phyloP scores from a whole-genome alignment of 2,329 filamentous ascomycete species.

The Clarireedia monteithiana region DNA sequence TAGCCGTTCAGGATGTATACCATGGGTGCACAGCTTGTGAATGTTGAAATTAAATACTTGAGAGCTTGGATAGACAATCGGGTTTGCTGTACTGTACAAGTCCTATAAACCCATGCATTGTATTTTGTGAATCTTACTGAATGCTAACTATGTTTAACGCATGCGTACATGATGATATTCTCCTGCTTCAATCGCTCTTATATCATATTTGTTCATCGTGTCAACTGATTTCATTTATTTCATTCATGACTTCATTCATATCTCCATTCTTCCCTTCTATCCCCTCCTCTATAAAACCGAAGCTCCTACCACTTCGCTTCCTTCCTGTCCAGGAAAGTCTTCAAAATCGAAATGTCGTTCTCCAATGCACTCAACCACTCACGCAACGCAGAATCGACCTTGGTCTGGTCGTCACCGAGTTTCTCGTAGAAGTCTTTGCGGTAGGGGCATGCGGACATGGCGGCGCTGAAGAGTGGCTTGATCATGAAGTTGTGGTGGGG shows the following conservation, averaged over 20 bases:
- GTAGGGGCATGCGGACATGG: conserved; percentile 91
- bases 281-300: background rate
- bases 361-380: conserved; percentile 72
- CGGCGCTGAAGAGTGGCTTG: conserved; percentile 86
- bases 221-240: background rate
- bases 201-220: no score
- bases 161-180: no score
- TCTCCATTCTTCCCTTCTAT: background rate
- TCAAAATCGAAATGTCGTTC: conserved; percentile 70
- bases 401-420: conserved; percentile 59
- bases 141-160: no score
- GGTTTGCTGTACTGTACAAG: no score
- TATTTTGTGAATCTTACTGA: no score
- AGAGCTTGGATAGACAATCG: no score
- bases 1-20: no score
- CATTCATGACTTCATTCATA: background rate
- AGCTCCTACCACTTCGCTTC: conserved; percentile 34
- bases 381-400: conserved; percentile 57
- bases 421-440: conserved; percentile 89
- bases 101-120: no score
- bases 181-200: no score
- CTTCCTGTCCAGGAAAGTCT: conserved; percentile 49
- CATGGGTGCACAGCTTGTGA: no score
- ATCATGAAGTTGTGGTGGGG: conserved; percentile 83
- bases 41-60: no score